Base-by-base conservation (phyloP, 140 eudicot species). In the Anethum foeniculum region DNA sequence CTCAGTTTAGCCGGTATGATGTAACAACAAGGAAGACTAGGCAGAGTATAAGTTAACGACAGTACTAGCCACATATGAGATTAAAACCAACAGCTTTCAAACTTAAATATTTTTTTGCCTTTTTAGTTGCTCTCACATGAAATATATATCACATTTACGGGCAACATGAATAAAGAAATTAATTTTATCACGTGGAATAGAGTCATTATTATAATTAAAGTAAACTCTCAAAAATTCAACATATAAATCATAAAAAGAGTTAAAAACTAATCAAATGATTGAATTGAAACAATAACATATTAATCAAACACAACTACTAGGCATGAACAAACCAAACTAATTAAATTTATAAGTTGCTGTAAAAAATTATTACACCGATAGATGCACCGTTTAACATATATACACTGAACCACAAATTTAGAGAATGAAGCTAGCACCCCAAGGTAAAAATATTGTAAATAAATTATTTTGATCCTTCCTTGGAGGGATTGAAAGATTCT, bases 401-500 rank as follows among this genome's bases (percentile, higher is more conserved):
- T 3, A 72, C 28, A 72, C 7, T 15, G 28, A 18, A 72, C 62
- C 67, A 49, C 48, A 54, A 39, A 11, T 3, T 36, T 41, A 41
- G 49, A 72, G 52, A 1, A 36, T 2, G 11, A 32, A 14, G 27
- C 49, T 72, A 72, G 30, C 27, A 21, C 6, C 30, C 49, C 49
- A 28, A 21, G 18, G 65, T 58, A 38, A 16, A 49, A 49, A 76
- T 16, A 43, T 13, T 30, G 34, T 18, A 74, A 48, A 19, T 36
- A 56, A 0, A 30, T 51, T 28, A 14, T 71, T 38, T 48, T 41
- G 25, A 44, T 43, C 54, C 97, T 90, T 92, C 92, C 98, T 94
- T 92, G 30, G 98, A 97, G 21, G 98, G 98, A 83, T 85, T 94
- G 79, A 94, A 94, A 62, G 96, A 86, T 79, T 94, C 98, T 83